Evolutionary conservation across 2,329 filamentous ascomycete species (phyloP), one percentile per base, ranked within the genome.

Genomic region (Pseudogymnoascus sp.): DNA sequence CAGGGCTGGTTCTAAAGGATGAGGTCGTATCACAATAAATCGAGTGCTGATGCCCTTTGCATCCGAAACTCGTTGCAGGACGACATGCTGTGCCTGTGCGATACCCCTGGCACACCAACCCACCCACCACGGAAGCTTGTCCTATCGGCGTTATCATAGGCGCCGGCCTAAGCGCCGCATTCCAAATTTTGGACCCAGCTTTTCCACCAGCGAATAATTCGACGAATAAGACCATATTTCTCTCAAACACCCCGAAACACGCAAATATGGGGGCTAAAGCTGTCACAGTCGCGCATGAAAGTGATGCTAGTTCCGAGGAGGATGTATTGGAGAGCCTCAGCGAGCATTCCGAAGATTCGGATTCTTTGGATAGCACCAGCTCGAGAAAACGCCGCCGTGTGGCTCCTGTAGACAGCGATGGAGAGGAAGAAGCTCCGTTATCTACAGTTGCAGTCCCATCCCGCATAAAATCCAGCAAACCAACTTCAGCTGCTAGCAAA

Each of bases 311-410:
- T 20, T 38, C 12, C 7, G 33, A 36, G 22, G 57, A 38, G 57
- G 35, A 58, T 9, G 33, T 58, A 33, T 58, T 39, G 14, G 57
- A 30, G 11, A 58, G 35, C 57, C 14, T 25, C 7, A 39, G 20
- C 18, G 57, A 58, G n/a, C 20, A 58, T 39, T 58, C 57, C 35
- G 57, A 58, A 8, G 67, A 69, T 36, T 71, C 71, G 3, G 71
- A 73, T 65, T 69, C 68, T 57, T 67, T 72, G 57, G 71, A 71
- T 58, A 71, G 65, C 60, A 62, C 64, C 18, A 62, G 59, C 18
- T 69, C 71, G 9, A 65, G 71, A 35, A 73, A 73, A 64, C 64
- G 70, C 6, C 58, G 39, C 36, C 58, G 39, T 39, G 37, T 58
- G 37, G 33, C 57, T 25, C 57, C 57, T 22, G 57, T 60, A 37